Conservation (phyloP, 441 rosid genomes). For the Croton setiger region DNA sequence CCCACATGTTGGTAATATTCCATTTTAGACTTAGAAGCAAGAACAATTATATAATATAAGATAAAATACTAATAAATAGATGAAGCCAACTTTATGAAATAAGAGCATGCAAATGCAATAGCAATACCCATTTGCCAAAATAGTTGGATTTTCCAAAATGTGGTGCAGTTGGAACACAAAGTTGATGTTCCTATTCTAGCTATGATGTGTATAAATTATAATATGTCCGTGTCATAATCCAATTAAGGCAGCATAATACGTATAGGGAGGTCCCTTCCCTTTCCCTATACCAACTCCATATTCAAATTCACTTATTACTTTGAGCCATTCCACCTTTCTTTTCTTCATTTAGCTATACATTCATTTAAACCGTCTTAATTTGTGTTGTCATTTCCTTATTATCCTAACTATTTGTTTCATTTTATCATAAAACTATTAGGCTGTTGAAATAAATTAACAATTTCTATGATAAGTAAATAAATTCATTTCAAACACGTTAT, state of each 20-base stretch:
- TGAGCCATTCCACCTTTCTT: not conserved
- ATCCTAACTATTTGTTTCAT: no score
- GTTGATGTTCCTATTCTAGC: not conserved
- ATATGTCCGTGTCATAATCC: not conserved
- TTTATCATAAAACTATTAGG: no score
- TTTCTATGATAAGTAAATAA: no score
- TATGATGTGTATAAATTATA: not conserved
- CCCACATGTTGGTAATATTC: not conserved
- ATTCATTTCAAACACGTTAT: no score
- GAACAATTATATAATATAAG: no score
- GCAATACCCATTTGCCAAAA: not conserved
- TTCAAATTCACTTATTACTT: not conserved
- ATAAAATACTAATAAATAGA: no score
- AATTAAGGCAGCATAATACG: constrained; percentile 1
- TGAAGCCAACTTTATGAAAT: not conserved
- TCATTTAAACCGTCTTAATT: not conserved
- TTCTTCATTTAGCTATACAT: constrained; percentile 12
- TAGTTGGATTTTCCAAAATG: constrained; percentile 4
- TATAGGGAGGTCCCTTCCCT: not conserved
- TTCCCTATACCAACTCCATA: not conserved
- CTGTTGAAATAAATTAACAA: no score
- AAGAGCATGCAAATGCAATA: no score
- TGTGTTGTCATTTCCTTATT: not conserved
- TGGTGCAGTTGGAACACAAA: not conserved
- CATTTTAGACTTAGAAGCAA: no score